A percentile compares a stretch with the other conserved stretches of the same genome.
Evolutionary conservation across 2,329 filamentous ascomycete genomes (phyloP).

Genomic region (Sphaceloma murrayae): DNA sequence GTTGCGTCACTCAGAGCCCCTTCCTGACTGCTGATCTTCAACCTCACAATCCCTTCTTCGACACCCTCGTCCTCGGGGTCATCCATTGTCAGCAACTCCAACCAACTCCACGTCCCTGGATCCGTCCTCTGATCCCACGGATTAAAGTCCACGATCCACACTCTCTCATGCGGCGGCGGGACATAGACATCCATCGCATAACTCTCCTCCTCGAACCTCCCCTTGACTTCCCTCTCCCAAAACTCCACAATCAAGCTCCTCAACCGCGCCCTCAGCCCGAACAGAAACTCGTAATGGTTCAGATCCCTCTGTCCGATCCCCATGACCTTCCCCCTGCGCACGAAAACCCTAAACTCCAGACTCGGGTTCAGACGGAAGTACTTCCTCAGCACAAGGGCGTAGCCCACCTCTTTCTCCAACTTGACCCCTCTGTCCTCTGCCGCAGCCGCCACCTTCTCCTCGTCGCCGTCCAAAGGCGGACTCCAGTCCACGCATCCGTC

Average conservation of each 20-base stretch:
- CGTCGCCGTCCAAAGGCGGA: slow-evolving; percentile 17
- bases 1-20: slow-evolving; percentile 13
- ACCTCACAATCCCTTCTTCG: slow-evolving; percentile 21
- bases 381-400: slow-evolving; percentile 76
- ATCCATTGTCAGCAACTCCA: slow-evolving; percentile 67
- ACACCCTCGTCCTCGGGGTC: slow-evolving; percentile 40
- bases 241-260: slow-evolving; percentile 62
- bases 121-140: slow-evolving; percentile 89
- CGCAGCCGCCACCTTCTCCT: neutral
- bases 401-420: slow-evolving; percentile 31
- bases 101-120: slow-evolving; percentile 79
- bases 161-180: slow-evolving; percentile 61
- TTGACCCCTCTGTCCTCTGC: slow-evolving; percentile 7
- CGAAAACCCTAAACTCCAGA: slow-evolving; percentile 92
- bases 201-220: slow-evolving; percentile 71
- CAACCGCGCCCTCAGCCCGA: slow-evolving; percentile 55
- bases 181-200: slow-evolving; percentile 93
- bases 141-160: slow-evolving; percentile 88
- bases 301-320: slow-evolving; percentile 82
- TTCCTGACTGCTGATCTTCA: slow-evolving; percentile 20
- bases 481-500: slow-evolving; percentile 53
- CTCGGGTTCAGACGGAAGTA: slow-evolving; percentile 83
- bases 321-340: slow-evolving; percentile 69
- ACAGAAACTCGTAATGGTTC: slow-evolving; percentile 81
- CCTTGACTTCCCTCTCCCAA: slow-evolving; percentile 62